These are phyloP conservation scores for Evernia prunastri DNA, from an alignment of 495 filamentous ascomycete genomes.

Conservation along the genomic window DNA sequence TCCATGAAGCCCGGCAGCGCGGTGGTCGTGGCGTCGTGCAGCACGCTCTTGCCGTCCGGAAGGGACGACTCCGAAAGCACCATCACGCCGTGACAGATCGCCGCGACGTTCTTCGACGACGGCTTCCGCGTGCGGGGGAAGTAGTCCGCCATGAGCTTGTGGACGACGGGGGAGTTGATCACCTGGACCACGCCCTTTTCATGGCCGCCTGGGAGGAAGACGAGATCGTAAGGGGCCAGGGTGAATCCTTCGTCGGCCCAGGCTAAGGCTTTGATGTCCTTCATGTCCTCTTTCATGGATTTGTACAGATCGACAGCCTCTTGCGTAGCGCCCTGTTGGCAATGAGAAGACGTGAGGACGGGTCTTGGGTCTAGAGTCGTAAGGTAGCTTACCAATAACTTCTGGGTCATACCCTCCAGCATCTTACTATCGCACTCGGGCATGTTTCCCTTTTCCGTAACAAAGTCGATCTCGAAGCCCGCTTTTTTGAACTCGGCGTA, in stretches of 20 bases:
- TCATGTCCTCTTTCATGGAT: constrained; percentile 38
- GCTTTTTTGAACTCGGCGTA: constrained; percentile 46
- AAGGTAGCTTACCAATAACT: constrained; percentile 39
- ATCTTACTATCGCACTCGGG: constrained; percentile 48
- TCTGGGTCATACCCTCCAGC: constrained; percentile 46
- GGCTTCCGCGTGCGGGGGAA: constrained; percentile 45
- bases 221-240: constrained; percentile 41
- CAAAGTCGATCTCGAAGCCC: constrained; percentile 44
- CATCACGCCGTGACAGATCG: constrained; percentile 51
- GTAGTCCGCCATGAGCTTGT: constrained; percentile 41
- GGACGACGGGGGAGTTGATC: constrained; percentile 45
- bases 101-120: constrained; percentile 40
- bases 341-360: constrained; percentile 11
- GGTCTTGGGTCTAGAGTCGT: neutral
- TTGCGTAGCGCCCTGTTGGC: constrained; percentile 41
- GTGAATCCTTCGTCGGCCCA: constrained; percentile 44
- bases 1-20: constrained; percentile 47
- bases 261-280: constrained; percentile 38
- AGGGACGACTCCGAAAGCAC: constrained; percentile 41
- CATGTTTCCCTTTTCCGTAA: constrained; percentile 44
- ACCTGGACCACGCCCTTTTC: constrained; percentile 47
- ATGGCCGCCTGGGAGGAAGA: constrained; percentile 49
- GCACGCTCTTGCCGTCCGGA: constrained; percentile 39
- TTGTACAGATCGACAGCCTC: constrained; percentile 38
- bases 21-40: constrained; percentile 44